Evolutionary conservation across 805 yeast species (phyloP).

Genomic region (Lipomyces mesembrius): DNA sequence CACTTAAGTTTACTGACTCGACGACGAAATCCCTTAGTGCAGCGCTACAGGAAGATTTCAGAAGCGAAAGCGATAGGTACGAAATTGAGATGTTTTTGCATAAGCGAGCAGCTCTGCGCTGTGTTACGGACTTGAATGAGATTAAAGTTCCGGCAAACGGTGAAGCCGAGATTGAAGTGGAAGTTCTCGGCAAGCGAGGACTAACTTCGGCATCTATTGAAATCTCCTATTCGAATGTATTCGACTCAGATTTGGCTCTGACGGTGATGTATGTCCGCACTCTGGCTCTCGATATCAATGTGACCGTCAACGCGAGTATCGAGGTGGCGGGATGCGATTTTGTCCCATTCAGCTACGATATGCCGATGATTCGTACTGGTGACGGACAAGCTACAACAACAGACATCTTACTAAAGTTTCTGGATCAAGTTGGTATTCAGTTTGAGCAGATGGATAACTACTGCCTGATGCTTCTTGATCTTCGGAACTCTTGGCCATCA

Average conservation of each 20-base stretch:
- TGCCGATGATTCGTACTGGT: conserved; percentile 18
- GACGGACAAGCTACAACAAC: conserved; percentile 22
- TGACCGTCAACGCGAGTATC: conserved; percentile 72
- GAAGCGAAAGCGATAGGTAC: conserved; percentile 66
- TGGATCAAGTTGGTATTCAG: conserved; percentile 24
- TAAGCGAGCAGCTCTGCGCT: conserved; percentile 60
- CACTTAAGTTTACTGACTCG: conserved; percentile 72
- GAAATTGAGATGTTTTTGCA: conserved; percentile 74
- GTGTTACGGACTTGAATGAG: conserved; percentile 44
- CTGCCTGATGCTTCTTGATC: conserved; percentile 70
- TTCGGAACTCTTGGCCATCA: conserved; percentile 81
- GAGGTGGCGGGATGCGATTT: conserved; percentile 79
- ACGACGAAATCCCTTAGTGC: conserved; percentile 66
- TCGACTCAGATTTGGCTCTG: conserved; percentile 35
- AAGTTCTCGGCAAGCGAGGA: conserved; percentile 73
- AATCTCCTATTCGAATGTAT: conserved; percentile 62
- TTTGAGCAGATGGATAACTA: conserved; percentile 54
- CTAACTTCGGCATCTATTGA: conserved; percentile 67
- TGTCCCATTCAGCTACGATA: conserved; percentile 48
- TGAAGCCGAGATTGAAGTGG: conserved; percentile 57
- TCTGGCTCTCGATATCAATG: conserved; percentile 67
- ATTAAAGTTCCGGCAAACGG: conserved; percentile 44
- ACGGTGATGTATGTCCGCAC: conserved; percentile 54
- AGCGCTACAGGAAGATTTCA: conserved; percentile 50
- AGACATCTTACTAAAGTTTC: conserved; percentile 20